Conservation (phyloP, 1,139 yeast genomes). For the Candida freyschussii region DNA sequence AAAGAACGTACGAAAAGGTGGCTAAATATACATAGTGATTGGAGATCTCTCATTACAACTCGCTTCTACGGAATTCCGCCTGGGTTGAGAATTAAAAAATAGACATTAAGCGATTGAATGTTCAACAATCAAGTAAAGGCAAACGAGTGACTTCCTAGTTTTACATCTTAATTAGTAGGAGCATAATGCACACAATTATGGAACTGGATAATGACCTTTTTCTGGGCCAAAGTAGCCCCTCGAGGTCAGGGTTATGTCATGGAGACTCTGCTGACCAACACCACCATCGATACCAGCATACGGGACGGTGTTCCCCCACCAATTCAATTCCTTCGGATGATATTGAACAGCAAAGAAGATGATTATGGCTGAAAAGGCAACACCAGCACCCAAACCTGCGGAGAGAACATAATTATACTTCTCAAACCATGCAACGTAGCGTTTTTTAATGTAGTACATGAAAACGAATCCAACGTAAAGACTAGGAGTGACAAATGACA, state of each 20-base stretch:
- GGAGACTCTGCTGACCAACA: slow-evolving; percentile 21
- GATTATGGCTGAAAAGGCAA: slow-evolving; percentile 51
- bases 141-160: too few relatives aligned
- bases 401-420: slow-evolving; percentile 59
- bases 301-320: slow-evolving; percentile 60
- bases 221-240: slow-evolving; percentile 46
- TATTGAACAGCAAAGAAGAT: slow-evolving; percentile 53
- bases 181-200: slow-evolving; percentile 10
- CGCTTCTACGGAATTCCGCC: too few relatives aligned
- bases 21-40: too few relatives aligned
- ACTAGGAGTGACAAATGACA: slow-evolving; percentile 51
- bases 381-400: slow-evolving; percentile 54
- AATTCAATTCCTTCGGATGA: slow-evolving; percentile 35
- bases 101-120: too few relatives aligned
- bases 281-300: slow-evolving; percentile 45
- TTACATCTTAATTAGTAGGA: too few relatives aligned
- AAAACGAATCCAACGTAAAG: slow-evolving; percentile 43
- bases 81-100: too few relatives aligned
- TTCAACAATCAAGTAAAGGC: too few relatives aligned
- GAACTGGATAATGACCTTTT: slow-evolving; percentile 33
- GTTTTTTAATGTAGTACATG: slow-evolving; percentile 47
- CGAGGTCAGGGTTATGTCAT: slow-evolving; percentile 28
- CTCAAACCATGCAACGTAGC: slow-evolving; percentile 56
- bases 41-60: too few relatives aligned
- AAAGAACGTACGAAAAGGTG: too few relatives aligned